Conservation (phyloP, 257 asterid genomes). For the Henckelia pumila region DNA sequence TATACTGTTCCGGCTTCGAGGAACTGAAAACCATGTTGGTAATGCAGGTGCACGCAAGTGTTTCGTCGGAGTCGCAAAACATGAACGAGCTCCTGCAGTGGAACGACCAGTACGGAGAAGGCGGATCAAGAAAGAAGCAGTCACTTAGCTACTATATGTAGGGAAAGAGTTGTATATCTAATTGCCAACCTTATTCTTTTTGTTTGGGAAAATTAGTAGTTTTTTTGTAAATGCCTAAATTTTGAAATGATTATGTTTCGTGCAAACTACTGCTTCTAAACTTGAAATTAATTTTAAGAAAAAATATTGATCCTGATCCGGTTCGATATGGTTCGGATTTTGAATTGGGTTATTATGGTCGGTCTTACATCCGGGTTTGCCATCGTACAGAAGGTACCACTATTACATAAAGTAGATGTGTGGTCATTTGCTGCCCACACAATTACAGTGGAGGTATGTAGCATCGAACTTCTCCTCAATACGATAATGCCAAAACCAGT, state of each 20-base stretch:
- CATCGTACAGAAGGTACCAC: too few species aligned
- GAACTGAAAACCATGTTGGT: neutral
- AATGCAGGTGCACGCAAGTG: slow-evolving; percentile 71
- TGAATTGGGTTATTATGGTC: too few species aligned
- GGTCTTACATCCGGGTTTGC: too few species aligned
- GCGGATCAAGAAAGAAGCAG: slow-evolving; percentile 72
- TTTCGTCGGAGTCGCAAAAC: slow-evolving; percentile 62
- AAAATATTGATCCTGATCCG: too few species aligned
- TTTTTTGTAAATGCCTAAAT: neutral
- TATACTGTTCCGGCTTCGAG: neutral
- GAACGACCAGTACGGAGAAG: slow-evolving; percentile 81
- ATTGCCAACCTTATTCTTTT: neutral
- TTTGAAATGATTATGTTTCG: neutral
- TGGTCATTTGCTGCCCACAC: too few species aligned
- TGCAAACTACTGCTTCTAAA: too few species aligned
- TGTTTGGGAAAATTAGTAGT: neutral
- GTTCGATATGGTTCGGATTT: too few species aligned
- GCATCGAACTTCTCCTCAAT: too few species aligned
- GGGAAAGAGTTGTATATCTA: slow-evolving; percentile 3
- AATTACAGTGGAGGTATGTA: too few species aligned
- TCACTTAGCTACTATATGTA: slow-evolving; percentile 75
- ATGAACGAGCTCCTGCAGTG: slow-evolving; percentile 76
- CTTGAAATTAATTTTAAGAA: too few species aligned
- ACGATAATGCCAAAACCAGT: too few species aligned
- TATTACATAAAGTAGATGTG: too few species aligned